Conservation (phyloP, 129 eudicot species). For the Artemisia tridentata region DNA sequence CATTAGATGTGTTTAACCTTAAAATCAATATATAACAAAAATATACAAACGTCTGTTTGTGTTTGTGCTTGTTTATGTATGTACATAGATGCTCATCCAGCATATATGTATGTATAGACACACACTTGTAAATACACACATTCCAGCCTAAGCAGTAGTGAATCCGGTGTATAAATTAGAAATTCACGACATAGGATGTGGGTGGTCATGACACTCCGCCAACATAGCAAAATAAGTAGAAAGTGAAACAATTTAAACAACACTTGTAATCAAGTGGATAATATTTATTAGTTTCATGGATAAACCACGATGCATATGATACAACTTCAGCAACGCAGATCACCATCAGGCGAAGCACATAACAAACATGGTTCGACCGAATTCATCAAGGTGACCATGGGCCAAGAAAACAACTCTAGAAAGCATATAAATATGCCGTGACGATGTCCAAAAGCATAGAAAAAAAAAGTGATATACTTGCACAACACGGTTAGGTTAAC, state of each 20-base stretch:
- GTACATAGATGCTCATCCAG: too few species aligned
- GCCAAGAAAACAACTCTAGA: constrained; percentile 29
- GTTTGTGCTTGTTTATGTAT: too few species aligned
- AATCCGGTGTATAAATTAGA: too few species aligned
- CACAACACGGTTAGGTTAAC: constrained; percentile 31
- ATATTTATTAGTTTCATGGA: constrained; percentile 9
- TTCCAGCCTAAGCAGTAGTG: too few species aligned
- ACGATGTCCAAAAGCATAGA: constrained; percentile 11
- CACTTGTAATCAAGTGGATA: constrained; percentile 33
- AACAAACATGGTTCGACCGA: neutral
- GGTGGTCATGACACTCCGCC: neutral
- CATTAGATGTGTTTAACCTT: too few species aligned
- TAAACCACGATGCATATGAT: constrained; percentile 27
- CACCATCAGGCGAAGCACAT: constrained; percentile 5
- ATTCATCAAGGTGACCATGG: neutral
- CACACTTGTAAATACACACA: too few species aligned
- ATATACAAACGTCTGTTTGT: too few species aligned
- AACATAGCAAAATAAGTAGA: neutral
- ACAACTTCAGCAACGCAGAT: constrained; percentile 27
- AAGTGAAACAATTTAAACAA: neutral
- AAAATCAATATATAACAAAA: too few species aligned
- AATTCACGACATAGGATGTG: too few species aligned
- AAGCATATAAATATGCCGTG: constrained; percentile 25
- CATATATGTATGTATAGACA: too few species aligned
- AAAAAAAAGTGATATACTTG: constrained; percentile 11